Evolutionary conservation across 257 asterid species (phyloP).

Genomic region (Henckelia pumila): DNA sequence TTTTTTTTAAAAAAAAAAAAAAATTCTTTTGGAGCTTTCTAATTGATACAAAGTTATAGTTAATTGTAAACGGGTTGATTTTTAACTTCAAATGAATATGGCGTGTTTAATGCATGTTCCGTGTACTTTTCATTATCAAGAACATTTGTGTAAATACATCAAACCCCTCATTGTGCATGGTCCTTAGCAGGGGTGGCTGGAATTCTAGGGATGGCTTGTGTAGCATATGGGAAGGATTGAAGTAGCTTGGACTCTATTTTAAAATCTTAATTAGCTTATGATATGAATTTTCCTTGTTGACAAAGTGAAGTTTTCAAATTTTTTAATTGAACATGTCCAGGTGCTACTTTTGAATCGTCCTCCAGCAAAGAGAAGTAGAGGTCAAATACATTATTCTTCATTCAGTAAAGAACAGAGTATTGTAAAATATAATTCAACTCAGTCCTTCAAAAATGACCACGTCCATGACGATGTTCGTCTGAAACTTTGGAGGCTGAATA

Average conservation of each 20-base stretch:
- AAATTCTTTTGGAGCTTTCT: not conserved
- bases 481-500: conserved; percentile 35
- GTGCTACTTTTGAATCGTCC: conserved; percentile 38
- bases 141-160: not conserved
- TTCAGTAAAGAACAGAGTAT: conserved; percentile 27
- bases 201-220: conserved; percentile 2
- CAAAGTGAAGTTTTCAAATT: not conserved
- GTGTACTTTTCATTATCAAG: not conserved
- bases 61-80: too few species aligned
- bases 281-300: not conserved
- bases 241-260: not conserved
- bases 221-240: not conserved
- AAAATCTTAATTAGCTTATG: not conserved
- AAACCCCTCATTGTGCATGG: not conserved
- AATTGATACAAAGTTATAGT: too few species aligned
- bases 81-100: too few species aligned
- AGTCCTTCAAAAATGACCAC: conserved; percentile 24
- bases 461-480: conserved; percentile 27
- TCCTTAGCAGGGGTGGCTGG: not conserved
- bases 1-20: too few species aligned
- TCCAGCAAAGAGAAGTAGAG: conserved; percentile 28
- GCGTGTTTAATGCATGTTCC: not conserved
- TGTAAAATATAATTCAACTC: conserved; percentile 23
- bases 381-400: conserved; percentile 31
- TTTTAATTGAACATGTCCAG: conserved; percentile 30